Conservation (phyloP, 139 green algal genomes). For the Penium margaritaceum region DNA sequence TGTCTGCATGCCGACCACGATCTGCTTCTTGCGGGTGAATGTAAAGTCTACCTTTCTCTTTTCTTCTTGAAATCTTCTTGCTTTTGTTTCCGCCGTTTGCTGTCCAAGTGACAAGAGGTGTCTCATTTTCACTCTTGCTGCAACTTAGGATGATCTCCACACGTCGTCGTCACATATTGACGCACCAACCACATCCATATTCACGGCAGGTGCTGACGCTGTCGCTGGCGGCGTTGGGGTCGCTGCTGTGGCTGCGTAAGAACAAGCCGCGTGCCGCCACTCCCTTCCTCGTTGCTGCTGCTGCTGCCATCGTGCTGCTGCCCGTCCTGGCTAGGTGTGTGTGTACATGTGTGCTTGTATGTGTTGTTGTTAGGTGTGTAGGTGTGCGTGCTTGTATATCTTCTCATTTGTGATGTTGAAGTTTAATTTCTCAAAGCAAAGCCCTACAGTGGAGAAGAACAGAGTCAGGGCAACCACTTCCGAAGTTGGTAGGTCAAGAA, state of each 20-base stretch:
- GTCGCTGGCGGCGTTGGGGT: conserved; percentile 33
- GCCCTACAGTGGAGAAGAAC: no score
- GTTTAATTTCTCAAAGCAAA: no score
- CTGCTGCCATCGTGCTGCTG: conserved; percentile 12
- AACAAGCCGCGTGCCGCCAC: conserved; percentile 33
- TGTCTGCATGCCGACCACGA: background rate
- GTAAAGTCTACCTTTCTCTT: conserved; percentile 4
- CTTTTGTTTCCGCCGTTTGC: background rate
- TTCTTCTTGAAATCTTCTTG: background rate
- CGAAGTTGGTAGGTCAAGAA: no score
- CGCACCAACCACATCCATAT: background rate
- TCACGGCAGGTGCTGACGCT: conserved; percentile 24
- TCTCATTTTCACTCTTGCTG: no score
- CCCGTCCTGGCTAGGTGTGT: conserved; percentile 27
- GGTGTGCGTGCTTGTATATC: background rate
- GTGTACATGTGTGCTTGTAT: background rate
- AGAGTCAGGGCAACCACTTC: no score
- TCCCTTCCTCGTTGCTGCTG: conserved; percentile 20
- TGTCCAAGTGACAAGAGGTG: no score
- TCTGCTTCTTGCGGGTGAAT: background rate
- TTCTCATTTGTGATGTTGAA: background rate
- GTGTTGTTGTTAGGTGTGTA: background rate
- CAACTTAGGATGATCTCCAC: no score
- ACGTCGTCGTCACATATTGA: background rate
- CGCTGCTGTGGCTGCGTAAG: conserved; percentile 43